Base-by-base conservation (phyloP, 2,329 filamentous ascomycete genomes). In the Aureobasidium sp. region DNA sequence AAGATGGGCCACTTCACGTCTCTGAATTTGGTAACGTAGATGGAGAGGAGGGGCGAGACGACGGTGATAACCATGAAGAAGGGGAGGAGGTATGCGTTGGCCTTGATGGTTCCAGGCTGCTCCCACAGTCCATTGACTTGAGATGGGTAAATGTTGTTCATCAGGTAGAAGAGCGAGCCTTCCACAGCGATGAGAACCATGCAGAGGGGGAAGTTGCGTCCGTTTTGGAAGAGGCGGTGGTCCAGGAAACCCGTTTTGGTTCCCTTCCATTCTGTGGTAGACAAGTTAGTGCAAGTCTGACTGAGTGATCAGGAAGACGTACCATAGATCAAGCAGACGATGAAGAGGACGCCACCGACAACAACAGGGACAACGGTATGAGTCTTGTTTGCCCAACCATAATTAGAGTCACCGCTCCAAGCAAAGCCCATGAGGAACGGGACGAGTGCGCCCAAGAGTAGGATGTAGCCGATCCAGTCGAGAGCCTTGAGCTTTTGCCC, bases 1-100 rank as follows among this genome's bases (percentile, higher is more conserved):
- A 58, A 58, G 22, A 58, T 58, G 20, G 55, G 55, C 55, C 55
- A 58, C 31, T 58, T 58, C 20, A 58, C 55, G 15, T 58, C 55
- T 39, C 34, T 58, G 41, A 27, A 47, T 14, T 58, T 58, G 42
- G 55, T 58, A 29, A 58, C 55, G 20, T 58, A 58, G 34, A 58
- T 39, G 14, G 55, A 58, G 5, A 58, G 42, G 29, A 58, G 39
- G 9, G 55, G 55, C 7, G 55, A 58, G 20, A 58, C 37, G 1
- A 58, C 55, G n/a, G 55, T 58, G 55, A 58, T 58, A 6, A 58
- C 55, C 55, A 58, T 58, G 42, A 58, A 58, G 55, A 58, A 58
- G 11, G 55, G 55, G 7, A 58, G 27, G 3, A 58, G 42, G 31
- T 58, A 58, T 2, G 55, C 42, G 22, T 58, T 58, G 4, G 55